A percentile compares a stretch with the other conserved stretches of the same genome.
phyloP scores from a whole-genome alignment of 2,329 filamentous ascomycete species.

The Nigrospora osmanthi region DNA sequence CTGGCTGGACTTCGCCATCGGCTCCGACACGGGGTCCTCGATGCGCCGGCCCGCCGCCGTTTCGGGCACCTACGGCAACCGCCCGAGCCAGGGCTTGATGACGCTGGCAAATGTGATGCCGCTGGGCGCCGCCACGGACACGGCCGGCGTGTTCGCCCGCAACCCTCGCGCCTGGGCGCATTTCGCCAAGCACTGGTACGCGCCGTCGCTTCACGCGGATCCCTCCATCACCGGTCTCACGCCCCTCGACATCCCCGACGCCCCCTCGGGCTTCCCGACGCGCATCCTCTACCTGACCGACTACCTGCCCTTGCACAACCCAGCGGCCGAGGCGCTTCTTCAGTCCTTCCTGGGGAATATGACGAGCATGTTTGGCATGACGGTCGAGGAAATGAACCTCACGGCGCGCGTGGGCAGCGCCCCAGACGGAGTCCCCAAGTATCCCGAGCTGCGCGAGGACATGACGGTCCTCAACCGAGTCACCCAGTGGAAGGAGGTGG shows the following conservation, averaged over 20 bases:
- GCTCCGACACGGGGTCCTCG: conserved; percentile 22
- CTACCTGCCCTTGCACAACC: conserved; percentile 30
- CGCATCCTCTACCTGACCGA: conserved; percentile 29
- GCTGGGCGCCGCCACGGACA: conserved; percentile 15
- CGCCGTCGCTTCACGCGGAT: conserved; percentile 22
- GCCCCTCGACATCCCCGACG: conserved; percentile 23
- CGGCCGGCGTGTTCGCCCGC: conserved; percentile 17
- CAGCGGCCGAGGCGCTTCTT: conserved; percentile 27
- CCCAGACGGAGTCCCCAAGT: too few species aligned
- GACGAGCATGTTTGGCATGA: background rate
- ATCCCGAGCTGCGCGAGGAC: too few species aligned
- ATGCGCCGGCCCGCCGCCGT: conserved; percentile 17
- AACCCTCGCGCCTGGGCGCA: conserved; percentile 18
- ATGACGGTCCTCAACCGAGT: too few species aligned
- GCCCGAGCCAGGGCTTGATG: conserved; percentile 18
- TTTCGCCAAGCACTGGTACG: conserved; percentile 29
- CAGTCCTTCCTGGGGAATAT: conserved; percentile 26
- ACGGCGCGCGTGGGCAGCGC: too few species aligned
- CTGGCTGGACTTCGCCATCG: conserved; percentile 30
- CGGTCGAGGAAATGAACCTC: too few species aligned
- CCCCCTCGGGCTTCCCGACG: conserved; percentile 24
- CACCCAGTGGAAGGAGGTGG: too few species aligned
- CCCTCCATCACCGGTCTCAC: conserved; percentile 26
- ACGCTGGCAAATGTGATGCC: conserved; percentile 14
- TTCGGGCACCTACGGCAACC: conserved; percentile 18